Conservation (phyloP, 2,329 filamentous ascomycete genomes). For the Microdochium trichocladiopsis region DNA sequence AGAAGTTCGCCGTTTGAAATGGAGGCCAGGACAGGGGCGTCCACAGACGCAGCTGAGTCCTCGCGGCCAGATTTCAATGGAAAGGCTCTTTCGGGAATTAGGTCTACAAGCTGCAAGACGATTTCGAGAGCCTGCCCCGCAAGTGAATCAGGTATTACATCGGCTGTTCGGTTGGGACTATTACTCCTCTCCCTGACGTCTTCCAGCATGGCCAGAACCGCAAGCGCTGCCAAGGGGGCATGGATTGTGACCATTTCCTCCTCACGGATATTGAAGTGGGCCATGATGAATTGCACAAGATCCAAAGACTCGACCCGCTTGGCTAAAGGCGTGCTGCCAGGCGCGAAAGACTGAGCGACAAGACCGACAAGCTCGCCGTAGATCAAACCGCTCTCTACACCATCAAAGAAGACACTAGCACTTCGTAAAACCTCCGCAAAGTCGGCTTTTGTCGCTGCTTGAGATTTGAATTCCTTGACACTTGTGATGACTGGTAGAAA, state of each 20-base stretch:
- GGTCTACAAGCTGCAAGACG: conserved; percentile 49
- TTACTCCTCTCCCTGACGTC: conserved; percentile 34
- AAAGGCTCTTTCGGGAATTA: conserved; percentile 60
- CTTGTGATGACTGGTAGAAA: conserved; percentile 82
- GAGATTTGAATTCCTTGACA: conserved; percentile 65
- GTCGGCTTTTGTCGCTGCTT: conserved; percentile 57
- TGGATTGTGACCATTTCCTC: conserved; percentile 92
- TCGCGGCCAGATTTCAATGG: conserved; percentile 18
- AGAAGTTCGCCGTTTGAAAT: conserved; percentile 45
- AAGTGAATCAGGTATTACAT: conserved; percentile 14
- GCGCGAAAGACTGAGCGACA: conserved; percentile 51
- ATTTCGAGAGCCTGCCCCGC: conserved; percentile 34
- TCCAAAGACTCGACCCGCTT: conserved; percentile 58
- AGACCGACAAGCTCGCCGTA: conserved; percentile 75
- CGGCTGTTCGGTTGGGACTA: conserved; percentile 1
- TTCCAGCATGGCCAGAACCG: conserved; percentile 53
- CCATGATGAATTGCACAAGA: conserved; percentile 73
- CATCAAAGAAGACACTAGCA: conserved; percentile 94
- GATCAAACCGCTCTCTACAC: conserved; percentile 88
- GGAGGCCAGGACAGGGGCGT: conserved; percentile 17
- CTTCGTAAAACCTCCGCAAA: conserved; percentile 86
- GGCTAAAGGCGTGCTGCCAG: conserved; percentile 30
- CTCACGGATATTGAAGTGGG: conserved; percentile 87
- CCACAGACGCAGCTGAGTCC: conserved; percentile 15
- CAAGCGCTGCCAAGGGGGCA: conserved; percentile 69